These are phyloP conservation scores for Petrea volubilis DNA, from an alignment of 257 asterid species.

Conservation along the genomic window DNA sequence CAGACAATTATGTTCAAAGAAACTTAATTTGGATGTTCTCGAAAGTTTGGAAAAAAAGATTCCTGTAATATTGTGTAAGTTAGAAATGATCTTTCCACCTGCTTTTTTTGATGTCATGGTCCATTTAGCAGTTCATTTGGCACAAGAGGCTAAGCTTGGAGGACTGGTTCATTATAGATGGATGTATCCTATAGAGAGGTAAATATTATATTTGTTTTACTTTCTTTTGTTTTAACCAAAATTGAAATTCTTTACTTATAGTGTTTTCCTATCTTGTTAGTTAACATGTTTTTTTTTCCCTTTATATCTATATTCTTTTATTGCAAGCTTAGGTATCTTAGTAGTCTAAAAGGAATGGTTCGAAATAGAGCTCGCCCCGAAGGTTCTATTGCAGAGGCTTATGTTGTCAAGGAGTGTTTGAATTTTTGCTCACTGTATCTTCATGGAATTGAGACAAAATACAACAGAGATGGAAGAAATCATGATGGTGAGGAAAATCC, in stretches of 20 bases:
- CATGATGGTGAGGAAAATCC: too few species aligned
- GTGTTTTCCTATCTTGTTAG: too few species aligned
- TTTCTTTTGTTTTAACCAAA: too few species aligned
- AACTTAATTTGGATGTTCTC: not conserved
- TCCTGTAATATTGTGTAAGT: not conserved
- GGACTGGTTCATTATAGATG: not conserved
- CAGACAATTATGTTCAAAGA: too few species aligned
- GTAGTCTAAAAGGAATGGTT: too few species aligned
- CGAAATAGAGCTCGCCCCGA: too few species aligned
- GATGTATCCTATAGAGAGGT: not conserved
- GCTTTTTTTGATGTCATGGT: slow-evolving; percentile 12
- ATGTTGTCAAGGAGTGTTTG: not conserved
- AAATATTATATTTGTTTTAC: not conserved
- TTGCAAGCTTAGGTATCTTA: too few species aligned
- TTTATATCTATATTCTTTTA: too few species aligned
- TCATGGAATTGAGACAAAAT: not conserved
- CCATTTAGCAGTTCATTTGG: slow-evolving; percentile 5
- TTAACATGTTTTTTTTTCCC: not conserved
- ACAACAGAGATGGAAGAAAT: not conserved
- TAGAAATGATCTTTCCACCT: too few species aligned
- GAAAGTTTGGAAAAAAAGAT: not conserved
- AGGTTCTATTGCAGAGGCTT: too few species aligned
- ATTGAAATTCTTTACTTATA: too few species aligned
- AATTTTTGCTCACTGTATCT: not conserved
- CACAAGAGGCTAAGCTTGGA: not conserved